Conservation (phyloP, 2,329 filamentous ascomycete genomes). For the Ophiostoma tasmaniense region DNA sequence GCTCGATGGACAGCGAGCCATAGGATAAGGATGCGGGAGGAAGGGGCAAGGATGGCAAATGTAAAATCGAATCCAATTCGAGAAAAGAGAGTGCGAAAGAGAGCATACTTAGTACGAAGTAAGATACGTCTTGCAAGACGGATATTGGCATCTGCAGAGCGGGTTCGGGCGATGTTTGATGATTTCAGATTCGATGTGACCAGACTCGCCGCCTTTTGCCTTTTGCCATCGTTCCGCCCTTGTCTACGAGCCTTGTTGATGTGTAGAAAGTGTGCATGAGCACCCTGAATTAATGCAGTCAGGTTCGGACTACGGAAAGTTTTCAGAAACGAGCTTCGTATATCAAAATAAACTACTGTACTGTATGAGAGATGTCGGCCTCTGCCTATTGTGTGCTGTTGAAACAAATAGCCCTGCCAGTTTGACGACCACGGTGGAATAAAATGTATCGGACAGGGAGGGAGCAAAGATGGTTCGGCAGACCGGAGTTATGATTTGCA, state of each 20-base stretch:
- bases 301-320: neutral
- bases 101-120: neutral
- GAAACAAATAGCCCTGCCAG: neutral
- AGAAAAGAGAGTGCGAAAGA: neutral
- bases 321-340: neutral
- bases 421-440: neutral
- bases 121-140: neutral
- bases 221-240: neutral
- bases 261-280: neutral
- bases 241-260: neutral
- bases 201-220: neutral
- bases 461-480: neutral
- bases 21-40: neutral
- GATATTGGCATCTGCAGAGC: slow-evolving; percentile 8
- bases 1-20: neutral
- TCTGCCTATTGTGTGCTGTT: neutral
- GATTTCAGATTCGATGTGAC: neutral
- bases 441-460: neutral
- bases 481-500: neutral
- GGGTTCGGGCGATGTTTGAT: neutral
- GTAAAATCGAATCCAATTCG: neutral
- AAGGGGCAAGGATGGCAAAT: neutral
- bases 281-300: neutral
- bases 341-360: neutral
- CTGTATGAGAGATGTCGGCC: neutral